These are phyloP conservation scores for Penicillium daleae DNA, from an alignment of 495 filamentous ascomycete genomes.

Conservation along the genomic window DNA sequence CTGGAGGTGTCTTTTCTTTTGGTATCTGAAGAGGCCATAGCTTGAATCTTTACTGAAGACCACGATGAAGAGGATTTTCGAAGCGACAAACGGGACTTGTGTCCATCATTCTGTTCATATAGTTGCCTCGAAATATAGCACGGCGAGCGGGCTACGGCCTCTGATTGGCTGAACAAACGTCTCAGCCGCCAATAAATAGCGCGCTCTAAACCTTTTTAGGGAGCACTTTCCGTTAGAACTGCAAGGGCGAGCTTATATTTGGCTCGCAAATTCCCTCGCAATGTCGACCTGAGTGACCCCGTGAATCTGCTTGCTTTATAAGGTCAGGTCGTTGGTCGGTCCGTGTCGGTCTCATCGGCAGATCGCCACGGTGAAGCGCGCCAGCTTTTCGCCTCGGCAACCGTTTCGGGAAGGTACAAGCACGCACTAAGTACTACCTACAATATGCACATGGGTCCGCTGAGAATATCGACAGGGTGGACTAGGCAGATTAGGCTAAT, in stretches of 20 bases:
- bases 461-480: not conserved
- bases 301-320: conserved; percentile 6
- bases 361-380: conserved; percentile 7
- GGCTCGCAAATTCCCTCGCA: conserved; percentile 28
- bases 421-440: conserved; percentile 7
- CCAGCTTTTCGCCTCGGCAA: conserved; percentile 6
- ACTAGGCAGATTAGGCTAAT: conserved; percentile 11
- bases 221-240: conserved; percentile 18
- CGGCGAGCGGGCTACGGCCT: not conserved
- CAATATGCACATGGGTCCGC: not conserved
- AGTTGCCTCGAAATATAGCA: conserved; percentile 15
- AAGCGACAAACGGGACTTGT: conserved; percentile 5
- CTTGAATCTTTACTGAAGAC: conserved; percentile 1
- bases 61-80: conserved; percentile 5
- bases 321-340: conserved; percentile 3
- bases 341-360: conserved; percentile 6
- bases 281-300: not conserved
- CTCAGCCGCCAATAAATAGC: conserved; percentile 30
- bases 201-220: conserved; percentile 26
- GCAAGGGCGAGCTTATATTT: conserved; percentile 17
- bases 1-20: conserved; percentile 20
- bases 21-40: conserved; percentile 17
- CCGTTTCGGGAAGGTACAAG: conserved; percentile 31
- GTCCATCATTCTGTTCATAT: conserved; percentile 19
- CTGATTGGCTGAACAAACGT: conserved; percentile 34